A percentile compares a stretch with the other conserved stretches of the same genome.
Evolutionary conservation across 768 basidiomycete genomes (phyloP).

Genomic region (Paxillus rubicundulus): DNA sequence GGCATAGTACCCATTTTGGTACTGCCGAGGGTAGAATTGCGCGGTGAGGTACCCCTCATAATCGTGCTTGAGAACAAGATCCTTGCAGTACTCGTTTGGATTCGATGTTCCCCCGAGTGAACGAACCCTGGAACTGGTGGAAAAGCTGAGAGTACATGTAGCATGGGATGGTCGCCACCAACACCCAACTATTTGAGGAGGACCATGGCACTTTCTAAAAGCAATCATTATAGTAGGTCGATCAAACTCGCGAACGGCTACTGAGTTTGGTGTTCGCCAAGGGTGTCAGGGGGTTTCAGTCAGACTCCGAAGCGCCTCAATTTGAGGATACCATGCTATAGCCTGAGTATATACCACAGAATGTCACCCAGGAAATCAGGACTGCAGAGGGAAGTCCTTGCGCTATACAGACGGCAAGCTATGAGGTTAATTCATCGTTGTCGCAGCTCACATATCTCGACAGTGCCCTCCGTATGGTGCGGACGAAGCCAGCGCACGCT

Average conservation of each 20-base stretch:
- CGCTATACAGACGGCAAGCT: slow-evolving; percentile 55
- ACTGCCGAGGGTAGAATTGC: slow-evolving; percentile 66
- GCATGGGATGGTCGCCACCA: slow-evolving; percentile 9
- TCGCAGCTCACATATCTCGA: slow-evolving; percentile 6
- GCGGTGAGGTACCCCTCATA: slow-evolving; percentile 75
- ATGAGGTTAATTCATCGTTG: background rate
- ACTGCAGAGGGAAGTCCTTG: slow-evolving; percentile 50
- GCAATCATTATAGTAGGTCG: slow-evolving; percentile 16
- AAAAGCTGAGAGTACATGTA: slow-evolving; percentile 11
- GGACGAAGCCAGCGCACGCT: slow-evolving; percentile 57
- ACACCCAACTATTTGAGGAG: slow-evolving; percentile 1
- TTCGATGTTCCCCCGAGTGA: slow-evolving; percentile 29
- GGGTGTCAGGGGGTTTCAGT: slow-evolving; percentile 15
- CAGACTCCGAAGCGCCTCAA: background rate
- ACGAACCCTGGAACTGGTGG: slow-evolving; percentile 4
- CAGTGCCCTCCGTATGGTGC: slow-evolving; percentile 76
- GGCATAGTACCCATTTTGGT: slow-evolving; percentile 69
- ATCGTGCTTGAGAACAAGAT: slow-evolving; percentile 74
- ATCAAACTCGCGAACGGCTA: background rate
- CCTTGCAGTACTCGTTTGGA: slow-evolving; percentile 63
- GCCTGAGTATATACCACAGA: background rate
- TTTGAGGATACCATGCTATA: background rate
- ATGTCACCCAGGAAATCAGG: slow-evolving; percentile 43
- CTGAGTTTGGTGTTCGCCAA: slow-evolving; percentile 10
- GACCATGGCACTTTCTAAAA: slow-evolving; percentile 12